Evolutionary conservation across 2,329 filamentous ascomycete species (phyloP).

Genomic region (Diaporthe sp.): DNA sequence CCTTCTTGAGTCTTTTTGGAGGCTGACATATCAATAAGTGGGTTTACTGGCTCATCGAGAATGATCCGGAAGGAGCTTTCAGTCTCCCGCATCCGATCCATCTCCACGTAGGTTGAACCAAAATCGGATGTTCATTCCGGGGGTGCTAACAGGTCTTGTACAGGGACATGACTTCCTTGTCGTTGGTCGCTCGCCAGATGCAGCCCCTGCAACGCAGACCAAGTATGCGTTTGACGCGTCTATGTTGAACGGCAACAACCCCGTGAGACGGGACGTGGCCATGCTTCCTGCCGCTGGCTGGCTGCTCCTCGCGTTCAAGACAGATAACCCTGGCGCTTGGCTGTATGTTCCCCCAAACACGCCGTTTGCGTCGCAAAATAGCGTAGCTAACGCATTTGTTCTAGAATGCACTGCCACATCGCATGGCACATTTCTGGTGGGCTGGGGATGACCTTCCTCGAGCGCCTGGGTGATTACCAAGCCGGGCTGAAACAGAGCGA

Average conservation of each 20-base stretch:
- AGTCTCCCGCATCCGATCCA: conserved; percentile 47
- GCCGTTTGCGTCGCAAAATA: not conserved
- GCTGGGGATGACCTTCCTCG: conserved; percentile 30
- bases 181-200: conserved; percentile 41
- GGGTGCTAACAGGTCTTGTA: conserved; percentile 31
- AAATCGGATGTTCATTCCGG: not conserved
- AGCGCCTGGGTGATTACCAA: conserved; percentile 22
- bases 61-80: conserved; percentile 37
- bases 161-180: conserved; percentile 44
- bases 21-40: conserved; percentile 35
- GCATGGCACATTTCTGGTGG: conserved; percentile 34
- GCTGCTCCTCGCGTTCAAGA: conserved; percentile 56
- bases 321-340: conserved; percentile 61
- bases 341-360: conserved; percentile 36
- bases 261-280: conserved; percentile 57
- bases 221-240: conserved; percentile 41
- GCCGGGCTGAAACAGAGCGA: conserved; percentile 22
- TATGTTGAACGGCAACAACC: conserved; percentile 50
- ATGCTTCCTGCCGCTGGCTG: conserved; percentile 56
- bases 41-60: conserved; percentile 46
- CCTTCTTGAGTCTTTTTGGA: not conserved
- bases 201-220: conserved; percentile 31
- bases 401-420: conserved; percentile 34
- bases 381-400: not conserved
- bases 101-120: conserved; percentile 39